A percentile compares a stretch with the other conserved stretches of the same genome.
Evolutionary conservation across 225 moss, liverwort and hornwort species (phyloP).

Genomic region (Polytrichum commune): DNA sequence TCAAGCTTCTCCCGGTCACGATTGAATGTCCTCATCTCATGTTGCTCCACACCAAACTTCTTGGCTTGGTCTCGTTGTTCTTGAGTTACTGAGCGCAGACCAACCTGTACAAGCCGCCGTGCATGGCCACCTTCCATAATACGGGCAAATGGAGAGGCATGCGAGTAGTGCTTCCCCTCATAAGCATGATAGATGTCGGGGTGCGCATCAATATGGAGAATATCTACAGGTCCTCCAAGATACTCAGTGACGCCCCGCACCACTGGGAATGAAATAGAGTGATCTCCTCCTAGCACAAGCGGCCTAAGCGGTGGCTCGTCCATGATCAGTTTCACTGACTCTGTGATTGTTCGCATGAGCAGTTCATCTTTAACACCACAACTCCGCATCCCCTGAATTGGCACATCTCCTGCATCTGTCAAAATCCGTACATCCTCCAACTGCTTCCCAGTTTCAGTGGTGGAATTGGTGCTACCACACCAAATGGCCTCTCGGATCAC

Average conservation of each 20-base stretch:
- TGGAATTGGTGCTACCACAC: constrained; percentile 97
- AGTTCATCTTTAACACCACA: constrained; percentile 73
- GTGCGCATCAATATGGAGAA: constrained; percentile 95
- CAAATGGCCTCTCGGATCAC: constrained; percentile 97
- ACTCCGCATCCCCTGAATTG: constrained; percentile 92
- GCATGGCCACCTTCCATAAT: constrained; percentile 95
- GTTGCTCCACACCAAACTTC: constrained; percentile 94
- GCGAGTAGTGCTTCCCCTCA: constrained; percentile 89
- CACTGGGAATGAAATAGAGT: constrained; percentile 87
- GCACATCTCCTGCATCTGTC: constrained; percentile 89
- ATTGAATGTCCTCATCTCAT: constrained; percentile 84
- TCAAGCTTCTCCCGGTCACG: constrained; percentile 65
- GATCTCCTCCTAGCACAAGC: constrained; percentile 88
- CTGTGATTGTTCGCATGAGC: constrained; percentile 81
- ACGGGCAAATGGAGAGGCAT: constrained; percentile 93
- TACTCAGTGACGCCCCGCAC: constrained; percentile 82
- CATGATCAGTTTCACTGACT: constrained; percentile 87
- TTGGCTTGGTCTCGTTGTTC: constrained; percentile 90
- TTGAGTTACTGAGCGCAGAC: constrained; percentile 81
- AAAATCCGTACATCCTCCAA: constrained; percentile 74
- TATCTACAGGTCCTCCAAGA: constrained; percentile 82
- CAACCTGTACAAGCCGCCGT: constrained; percentile 86
- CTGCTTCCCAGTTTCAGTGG: constrained; percentile 86
- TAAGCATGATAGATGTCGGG: constrained; percentile 90
- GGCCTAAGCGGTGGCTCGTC: constrained; percentile 86